A percentile compares a stretch with the other conserved stretches of the same genome.
Evolutionary conservation across 225 moss, liverwort and hornwort species (phyloP).

Genomic region (Marchantia polymorpha): DNA sequence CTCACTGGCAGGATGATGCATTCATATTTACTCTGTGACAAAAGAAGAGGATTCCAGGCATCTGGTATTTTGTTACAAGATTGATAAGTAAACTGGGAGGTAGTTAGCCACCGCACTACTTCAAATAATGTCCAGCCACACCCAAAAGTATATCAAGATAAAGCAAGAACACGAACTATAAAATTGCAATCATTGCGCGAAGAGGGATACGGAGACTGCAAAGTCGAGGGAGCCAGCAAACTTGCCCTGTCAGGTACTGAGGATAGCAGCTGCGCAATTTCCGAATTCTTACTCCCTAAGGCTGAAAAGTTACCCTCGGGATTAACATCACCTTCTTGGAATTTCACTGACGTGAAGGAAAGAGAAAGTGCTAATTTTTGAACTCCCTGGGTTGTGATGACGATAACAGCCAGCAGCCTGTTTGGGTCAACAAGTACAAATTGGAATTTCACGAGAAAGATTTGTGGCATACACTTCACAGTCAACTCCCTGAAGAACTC

Average conservation of each 20-base stretch:
- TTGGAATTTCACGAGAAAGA: background rate
- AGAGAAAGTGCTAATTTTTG: constrained; percentile 58
- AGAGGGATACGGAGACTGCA: constrained; percentile 72
- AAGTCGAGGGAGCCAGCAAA: constrained; percentile 48
- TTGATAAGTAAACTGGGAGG: background rate
- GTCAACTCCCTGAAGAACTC: background rate
- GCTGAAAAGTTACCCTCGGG: constrained; percentile 33
- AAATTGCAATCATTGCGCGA: background rate
- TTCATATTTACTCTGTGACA: background rate
- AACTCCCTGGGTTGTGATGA: constrained; percentile 64
- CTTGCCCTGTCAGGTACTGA: constrained; percentile 77
- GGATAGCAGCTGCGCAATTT: constrained; percentile 68
- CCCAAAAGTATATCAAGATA: background rate
- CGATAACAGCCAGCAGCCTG: constrained; percentile 69
- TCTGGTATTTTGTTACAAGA: background rate
- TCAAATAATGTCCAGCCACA: background rate
- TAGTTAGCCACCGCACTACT: background rate
- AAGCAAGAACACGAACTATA: background rate
- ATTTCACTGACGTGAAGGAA: constrained; percentile 38
- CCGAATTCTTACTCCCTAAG: constrained; percentile 44
- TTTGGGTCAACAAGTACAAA: background rate
- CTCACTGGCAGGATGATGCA: background rate
- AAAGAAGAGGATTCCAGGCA: background rate
- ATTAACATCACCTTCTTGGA: constrained; percentile 5
- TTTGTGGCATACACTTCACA: background rate